Evolutionary conservation across 139 green algal species (phyloP).

Genomic region (Pleodorina starrii): DNA sequence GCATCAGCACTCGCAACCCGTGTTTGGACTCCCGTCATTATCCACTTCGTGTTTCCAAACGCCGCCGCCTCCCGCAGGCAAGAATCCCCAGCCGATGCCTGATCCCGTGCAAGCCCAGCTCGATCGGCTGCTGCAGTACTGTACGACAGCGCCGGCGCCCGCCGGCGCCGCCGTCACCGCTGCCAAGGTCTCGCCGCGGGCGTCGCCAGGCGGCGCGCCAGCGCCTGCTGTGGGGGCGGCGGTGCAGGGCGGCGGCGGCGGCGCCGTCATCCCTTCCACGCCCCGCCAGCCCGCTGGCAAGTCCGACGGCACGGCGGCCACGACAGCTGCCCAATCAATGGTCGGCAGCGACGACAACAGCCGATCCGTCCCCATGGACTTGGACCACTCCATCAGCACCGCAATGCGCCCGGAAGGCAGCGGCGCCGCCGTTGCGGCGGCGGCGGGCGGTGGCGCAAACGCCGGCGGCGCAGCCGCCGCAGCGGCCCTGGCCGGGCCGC

Average conservation of each 20-base stretch:
- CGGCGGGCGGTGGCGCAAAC: not conserved
- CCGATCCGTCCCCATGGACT: conserved; percentile 40
- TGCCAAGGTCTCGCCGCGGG: not conserved
- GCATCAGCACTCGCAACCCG: no score
- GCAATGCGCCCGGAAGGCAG: not conserved
- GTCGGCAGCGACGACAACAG: conserved; percentile 29
- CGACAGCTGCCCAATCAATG: not conserved
- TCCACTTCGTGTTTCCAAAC: no score
- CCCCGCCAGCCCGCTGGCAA: not conserved
- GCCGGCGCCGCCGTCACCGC: not conserved
- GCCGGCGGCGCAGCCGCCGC: not conserved
- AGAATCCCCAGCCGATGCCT: not conserved
- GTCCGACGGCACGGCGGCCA: not conserved
- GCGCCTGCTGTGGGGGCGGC: not conserved
- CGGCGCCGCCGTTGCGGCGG: not conserved
- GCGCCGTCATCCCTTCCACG: not conserved
- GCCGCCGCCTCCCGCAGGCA: no score
- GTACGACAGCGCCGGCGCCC: not conserved
- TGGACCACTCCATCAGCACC: conserved; percentile 27
- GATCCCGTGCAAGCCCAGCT: not conserved
- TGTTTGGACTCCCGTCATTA: no score
- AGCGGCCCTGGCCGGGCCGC: not conserved
- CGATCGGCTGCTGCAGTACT: not conserved
- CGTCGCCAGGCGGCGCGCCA: not conserved
- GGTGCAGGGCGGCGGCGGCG: not conserved